Percentiles rank a stretch among this genome's conserved stretches.
Conservation (phyloP, 345 rosid species). For the Anastatica hierochuntica region DNA sequence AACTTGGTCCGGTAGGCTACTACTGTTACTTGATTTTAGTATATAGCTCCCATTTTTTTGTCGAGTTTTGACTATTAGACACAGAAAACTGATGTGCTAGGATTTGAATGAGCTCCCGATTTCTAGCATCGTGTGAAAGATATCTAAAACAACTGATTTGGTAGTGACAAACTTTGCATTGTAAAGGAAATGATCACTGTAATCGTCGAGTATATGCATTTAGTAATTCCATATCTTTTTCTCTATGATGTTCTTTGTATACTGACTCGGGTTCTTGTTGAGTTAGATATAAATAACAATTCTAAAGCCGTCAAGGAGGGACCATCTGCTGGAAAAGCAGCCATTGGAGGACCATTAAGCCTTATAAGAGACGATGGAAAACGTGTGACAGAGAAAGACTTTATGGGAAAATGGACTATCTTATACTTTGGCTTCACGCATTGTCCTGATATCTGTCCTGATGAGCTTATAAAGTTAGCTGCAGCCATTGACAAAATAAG, state of each 20-base stretch:
- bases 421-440: slow-evolving; percentile 96
- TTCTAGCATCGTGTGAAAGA: too few relatives aligned
- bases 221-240: neutral
- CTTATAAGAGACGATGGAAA: slow-evolving; percentile 85
- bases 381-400: slow-evolving; percentile 66
- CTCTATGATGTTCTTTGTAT: neutral
- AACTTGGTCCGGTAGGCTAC: too few relatives aligned
- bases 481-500: slow-evolving; percentile 85
- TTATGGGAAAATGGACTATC: slow-evolving; percentile 79
- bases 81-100: too few relatives aligned
- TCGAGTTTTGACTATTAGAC: too few relatives aligned
- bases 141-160: neutral
- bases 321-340: slow-evolving; percentile 90
- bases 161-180: neutral
- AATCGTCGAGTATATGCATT: neutral
- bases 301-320: slow-evolving; percentile 84
- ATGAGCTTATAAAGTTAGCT: slow-evolving; percentile 76
- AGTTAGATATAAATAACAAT: slow-evolving; percentile 56
- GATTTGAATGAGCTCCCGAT: too few relatives aligned
- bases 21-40: too few relatives aligned
- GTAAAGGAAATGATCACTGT: neutral
- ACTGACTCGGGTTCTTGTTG: slow-evolving; percentile 13
- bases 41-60: too few relatives aligned
- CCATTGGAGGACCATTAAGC: slow-evolving; percentile 91
- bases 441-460: slow-evolving; percentile 98